phyloP scores from a whole-genome alignment of 148 eudicot species.

The Rhododendron ferrugineum region DNA sequence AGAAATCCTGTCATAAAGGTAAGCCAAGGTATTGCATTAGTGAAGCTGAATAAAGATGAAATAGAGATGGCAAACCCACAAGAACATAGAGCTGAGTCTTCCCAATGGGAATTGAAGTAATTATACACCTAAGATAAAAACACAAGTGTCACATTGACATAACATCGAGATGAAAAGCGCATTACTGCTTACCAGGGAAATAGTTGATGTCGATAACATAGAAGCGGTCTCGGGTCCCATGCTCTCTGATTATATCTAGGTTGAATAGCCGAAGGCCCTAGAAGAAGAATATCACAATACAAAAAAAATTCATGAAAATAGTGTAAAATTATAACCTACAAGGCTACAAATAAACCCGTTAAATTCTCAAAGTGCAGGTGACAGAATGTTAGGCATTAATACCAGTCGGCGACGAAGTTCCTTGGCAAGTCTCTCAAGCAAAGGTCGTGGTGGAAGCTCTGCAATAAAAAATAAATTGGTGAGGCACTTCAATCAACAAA shows the following conservation, averaged over 20 bases:
- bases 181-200: conserved; percentile 66
- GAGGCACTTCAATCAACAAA: neutral
- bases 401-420: conserved; percentile 85
- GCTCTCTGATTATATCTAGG: conserved; percentile 86
- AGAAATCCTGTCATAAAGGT: neutral
- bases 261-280: conserved; percentile 93
- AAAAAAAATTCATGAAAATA: neutral
- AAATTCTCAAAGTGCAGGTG: conserved; percentile 3
- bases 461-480: conserved; percentile 19
- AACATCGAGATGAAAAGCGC: neutral
- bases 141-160: neutral
- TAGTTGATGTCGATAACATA: conserved; percentile 94
- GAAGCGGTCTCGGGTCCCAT: conserved; percentile 56
- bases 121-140: neutral
- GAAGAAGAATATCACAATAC: neutral
- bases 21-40: too few species aligned
- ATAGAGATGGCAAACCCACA: neutral
- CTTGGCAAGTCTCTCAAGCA: conserved; percentile 75
- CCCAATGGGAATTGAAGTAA: neutral
- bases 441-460: conserved; percentile 89
- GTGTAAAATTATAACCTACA: neutral
- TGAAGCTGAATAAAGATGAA: neutral
- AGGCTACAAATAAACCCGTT: neutral
- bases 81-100: neutral
- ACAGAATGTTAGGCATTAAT: neutral